phyloP scores from a whole-genome alignment of 164 flowering plant species.

The Paratinospora sagittata region DNA sequence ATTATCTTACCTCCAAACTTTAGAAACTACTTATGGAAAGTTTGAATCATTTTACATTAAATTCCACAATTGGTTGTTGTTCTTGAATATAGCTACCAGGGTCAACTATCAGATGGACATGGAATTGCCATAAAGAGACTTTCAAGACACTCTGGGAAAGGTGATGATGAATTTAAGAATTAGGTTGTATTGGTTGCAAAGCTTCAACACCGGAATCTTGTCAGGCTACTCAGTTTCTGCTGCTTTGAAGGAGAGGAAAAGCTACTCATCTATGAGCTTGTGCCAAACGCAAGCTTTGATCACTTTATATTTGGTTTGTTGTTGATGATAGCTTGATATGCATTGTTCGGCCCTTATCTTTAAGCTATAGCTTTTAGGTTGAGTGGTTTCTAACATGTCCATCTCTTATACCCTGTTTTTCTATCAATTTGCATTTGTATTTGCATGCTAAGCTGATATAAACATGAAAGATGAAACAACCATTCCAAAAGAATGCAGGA shows the following conservation, averaged over 20 bases:
- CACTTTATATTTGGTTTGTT: not conserved
- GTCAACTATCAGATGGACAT: slow-evolving; percentile 9
- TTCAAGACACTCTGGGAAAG: slow-evolving; percentile 18
- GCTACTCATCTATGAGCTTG: not conserved
- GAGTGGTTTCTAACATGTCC: no score
- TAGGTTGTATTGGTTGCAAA: slow-evolving; percentile 20
- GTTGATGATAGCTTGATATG: no score
- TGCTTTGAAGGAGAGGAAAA: not conserved
- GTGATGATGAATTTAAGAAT: slow-evolving; percentile 22
- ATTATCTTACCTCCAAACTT: not conserved
- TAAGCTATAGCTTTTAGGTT: no score
- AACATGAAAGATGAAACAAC: no score
- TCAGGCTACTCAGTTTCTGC: not conserved
- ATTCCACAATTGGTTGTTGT: not conserved
- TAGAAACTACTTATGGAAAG: not conserved
- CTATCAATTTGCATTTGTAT: not conserved
- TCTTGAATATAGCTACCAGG: no score
- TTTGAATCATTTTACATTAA: not conserved
- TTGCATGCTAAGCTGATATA: not conserved
- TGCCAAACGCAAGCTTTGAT: not conserved
- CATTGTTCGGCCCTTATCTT: no score
- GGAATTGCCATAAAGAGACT: slow-evolving; percentile 29
- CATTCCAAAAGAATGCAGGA: no score
- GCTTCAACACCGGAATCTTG: slow-evolving; percentile 15
- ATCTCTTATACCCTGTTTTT: not conserved